phyloP scores from a whole-genome alignment of 1,284 basidiomycete genomes.

The Polyporus tsugae region DNA sequence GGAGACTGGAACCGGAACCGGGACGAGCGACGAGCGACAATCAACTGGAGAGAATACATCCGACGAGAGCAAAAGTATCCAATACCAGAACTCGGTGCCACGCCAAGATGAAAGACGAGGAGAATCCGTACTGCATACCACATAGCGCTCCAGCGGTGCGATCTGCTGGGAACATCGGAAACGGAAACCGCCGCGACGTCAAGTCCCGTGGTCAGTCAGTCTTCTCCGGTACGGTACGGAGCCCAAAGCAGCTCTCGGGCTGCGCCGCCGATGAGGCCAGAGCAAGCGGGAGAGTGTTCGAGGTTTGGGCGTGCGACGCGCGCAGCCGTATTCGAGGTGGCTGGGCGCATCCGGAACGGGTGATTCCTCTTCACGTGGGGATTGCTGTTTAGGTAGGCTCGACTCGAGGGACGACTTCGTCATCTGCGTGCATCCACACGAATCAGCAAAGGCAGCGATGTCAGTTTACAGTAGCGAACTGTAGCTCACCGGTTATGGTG shows the following conservation, averaged over 20 bases:
- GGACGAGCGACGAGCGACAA: conserved; percentile 11
- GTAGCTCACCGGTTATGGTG: conserved; percentile 9
- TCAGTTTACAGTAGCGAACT: neutral
- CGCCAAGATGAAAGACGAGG: conserved; percentile 19
- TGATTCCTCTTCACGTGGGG: conserved; percentile 11
- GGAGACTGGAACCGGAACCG: conserved; percentile 13
- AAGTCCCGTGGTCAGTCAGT: neutral
- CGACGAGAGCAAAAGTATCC: conserved; percentile 16
- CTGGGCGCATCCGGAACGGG: neutral
- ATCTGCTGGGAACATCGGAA: conserved; percentile 16
- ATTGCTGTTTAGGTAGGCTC: conserved; percentile 9
- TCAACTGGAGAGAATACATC: conserved; percentile 20
- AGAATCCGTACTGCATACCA: conserved; percentile 25
- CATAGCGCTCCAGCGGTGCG: conserved; percentile 19
- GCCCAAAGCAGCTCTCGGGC: neutral
- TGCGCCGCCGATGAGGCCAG: neutral
- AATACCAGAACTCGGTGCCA: conserved; percentile 29
- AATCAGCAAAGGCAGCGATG: neutral
- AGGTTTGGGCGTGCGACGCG: neutral
- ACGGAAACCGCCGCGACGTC: conserved; percentile 1
- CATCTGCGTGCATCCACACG: conserved; percentile 1
- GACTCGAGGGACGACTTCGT: conserved; percentile 12
- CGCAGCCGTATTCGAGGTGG: neutral
- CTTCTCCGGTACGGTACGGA: neutral
- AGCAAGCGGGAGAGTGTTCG: neutral